Base-by-base conservation (phyloP, 805 yeast genomes). In the Metschnikowia santaceciliae region DNA sequence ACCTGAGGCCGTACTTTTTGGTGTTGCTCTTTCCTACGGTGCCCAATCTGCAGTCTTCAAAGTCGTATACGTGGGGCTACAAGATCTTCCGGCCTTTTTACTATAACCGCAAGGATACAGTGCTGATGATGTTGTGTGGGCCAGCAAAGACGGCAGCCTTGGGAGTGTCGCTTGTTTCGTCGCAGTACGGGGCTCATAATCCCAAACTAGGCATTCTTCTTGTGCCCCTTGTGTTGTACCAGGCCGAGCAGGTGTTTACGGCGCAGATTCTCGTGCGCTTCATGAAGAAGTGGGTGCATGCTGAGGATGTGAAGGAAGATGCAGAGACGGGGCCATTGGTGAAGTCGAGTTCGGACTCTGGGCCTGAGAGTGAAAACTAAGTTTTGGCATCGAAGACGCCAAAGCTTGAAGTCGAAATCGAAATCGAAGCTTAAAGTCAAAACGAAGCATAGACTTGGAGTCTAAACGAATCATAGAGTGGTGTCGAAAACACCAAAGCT, bases 121-220 rank as follows among this genome's bases (percentile, higher is more conserved):
- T 88, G 34, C 77, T 91, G 11, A 78, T 90, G 46, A 79, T 90
- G 86, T 76, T 89, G 52, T 88, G 96, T 67, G 96, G 96, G 10
- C 92, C 96, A 4, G 96, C 97, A 2, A 90, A 90, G 66, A 90
- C 96, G 0, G 96, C 96, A 0, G 96, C 96, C 0, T 72, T 90
- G 47, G 97, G 96, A 35, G 96, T 90, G 3, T 86, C 96, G 1
- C 72, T 90, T 46, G 76, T 86, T n/a, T 76, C 90, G 1, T 81
- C 92, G 0, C 92, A 87, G 64, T 90, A 88, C 64, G 95, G 95
- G 14, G 67, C 79, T 4, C 61, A 76, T 42, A 81, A 79, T 58
- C 72, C 77, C 8, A 73, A 81, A 57, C 69, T 89, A 54, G 96
- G 96, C 15, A 78, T 79, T 47, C 68, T 90, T 38, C 70, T 90